These are phyloP conservation scores for Tylopilus balloui DNA, from an alignment of 768 basidiomycete species.

Conservation along the genomic window DNA sequence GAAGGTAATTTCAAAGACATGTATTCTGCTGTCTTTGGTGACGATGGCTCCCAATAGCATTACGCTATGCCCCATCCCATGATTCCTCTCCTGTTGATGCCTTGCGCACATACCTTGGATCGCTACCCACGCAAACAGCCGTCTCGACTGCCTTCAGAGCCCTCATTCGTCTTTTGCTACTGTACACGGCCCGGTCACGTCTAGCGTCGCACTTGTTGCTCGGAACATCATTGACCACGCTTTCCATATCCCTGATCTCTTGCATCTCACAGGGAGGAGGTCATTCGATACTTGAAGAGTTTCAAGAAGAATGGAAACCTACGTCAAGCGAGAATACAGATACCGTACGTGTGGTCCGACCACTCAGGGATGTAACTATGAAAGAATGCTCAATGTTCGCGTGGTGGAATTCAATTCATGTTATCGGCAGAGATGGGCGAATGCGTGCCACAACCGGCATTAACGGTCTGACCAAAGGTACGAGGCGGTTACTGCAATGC, in stretches of 20 bases:
- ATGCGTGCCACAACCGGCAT: conserved; percentile 55
- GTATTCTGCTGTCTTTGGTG: neutral
- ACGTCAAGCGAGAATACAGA: conserved; percentile 2
- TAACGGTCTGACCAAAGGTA: conserved; percentile 65
- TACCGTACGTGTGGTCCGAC: conserved; percentile 53
- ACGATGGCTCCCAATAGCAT: conserved; percentile 13
- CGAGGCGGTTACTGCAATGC: neutral
- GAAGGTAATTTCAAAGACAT: conserved; percentile 20
- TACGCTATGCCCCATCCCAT: conserved; percentile 15
- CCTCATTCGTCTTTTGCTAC: conserved; percentile 62
- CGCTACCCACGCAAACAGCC: conserved; percentile 74
- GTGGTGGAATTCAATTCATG: conserved; percentile 60
- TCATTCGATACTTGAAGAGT: conserved; percentile 62
- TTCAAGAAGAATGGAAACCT: conserved; percentile 63
- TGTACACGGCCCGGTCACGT: conserved; percentile 57
- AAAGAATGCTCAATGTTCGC: conserved; percentile 78
- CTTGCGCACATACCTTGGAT: conserved; percentile 50
- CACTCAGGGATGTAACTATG: conserved; percentile 67
- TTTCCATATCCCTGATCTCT: conserved; percentile 71
- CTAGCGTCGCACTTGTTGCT: conserved; percentile 72
- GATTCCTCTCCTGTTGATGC: conserved; percentile 24
- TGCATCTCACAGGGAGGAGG: conserved; percentile 75
- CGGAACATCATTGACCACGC: conserved; percentile 73
- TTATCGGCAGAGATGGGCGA: conserved; percentile 47
- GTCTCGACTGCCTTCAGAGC: conserved; percentile 52